Evolutionary conservation across 495 filamentous ascomycete genomes (phyloP).

Genomic region (Talaromyces nanjingensis): DNA sequence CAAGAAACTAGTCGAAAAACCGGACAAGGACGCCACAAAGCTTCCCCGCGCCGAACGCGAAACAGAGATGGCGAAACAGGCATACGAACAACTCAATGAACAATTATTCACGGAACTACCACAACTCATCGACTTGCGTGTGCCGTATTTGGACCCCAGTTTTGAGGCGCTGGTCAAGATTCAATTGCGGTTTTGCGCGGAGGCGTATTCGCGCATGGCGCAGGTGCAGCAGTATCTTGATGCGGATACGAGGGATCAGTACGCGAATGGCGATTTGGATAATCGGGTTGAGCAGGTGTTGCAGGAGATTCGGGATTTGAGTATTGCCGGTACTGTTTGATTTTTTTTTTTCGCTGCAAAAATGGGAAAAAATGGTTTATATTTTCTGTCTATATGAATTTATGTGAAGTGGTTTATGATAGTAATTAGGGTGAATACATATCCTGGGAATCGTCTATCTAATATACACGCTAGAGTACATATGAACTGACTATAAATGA

Average conservation of each 20-base stretch:
- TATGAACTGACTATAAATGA: not conserved
- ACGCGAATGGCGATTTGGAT: constrained; percentile 89
- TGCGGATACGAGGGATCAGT: constrained; percentile 92
- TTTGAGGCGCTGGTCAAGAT: constrained; percentile 99
- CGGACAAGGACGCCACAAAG: constrained; percentile 95
- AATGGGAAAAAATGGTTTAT: not conserved
- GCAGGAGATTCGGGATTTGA: constrained; percentile 94
- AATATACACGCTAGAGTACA: not conserved
- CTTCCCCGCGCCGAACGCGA: constrained; percentile 92
- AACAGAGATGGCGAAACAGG: constrained; percentile 81
- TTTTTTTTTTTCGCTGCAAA: not conserved
- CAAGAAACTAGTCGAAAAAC: constrained; percentile 94
- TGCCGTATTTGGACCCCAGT: constrained; percentile 91
- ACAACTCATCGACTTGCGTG: constrained; percentile 94
- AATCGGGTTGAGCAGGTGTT: constrained; percentile 89
- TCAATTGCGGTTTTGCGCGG: constrained; percentile 93
- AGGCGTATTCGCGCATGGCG: constrained; percentile 94
- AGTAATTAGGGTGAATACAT: not conserved
- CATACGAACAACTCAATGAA: constrained; percentile 94
- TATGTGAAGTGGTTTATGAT: not conserved
- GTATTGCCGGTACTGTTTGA: constrained; percentile 74
- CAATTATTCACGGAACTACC: constrained; percentile 88
- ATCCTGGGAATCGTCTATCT: not conserved
- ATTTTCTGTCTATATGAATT: not conserved
- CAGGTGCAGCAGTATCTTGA: constrained; percentile 99